Percentiles rank a stretch among this genome's conserved stretches.
phyloP scores from a whole-genome alignment of 2,329 filamentous ascomycete species.

The Calonectria ilicicola region DNA sequence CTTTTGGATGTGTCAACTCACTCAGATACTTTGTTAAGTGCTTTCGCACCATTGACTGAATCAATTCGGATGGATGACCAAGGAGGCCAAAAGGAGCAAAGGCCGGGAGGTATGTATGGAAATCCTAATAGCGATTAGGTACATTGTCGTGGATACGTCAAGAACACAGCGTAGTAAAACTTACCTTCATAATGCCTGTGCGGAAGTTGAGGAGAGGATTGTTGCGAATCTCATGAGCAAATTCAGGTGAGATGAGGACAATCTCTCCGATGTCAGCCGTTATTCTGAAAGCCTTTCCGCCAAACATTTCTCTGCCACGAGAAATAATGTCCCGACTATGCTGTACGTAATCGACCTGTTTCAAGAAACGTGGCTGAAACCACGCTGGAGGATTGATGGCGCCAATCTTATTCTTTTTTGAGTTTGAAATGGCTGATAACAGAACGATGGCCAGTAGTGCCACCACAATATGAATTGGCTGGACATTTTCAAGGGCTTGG shows the following conservation, averaged over 20 bases:
- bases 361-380: not conserved
- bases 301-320: not conserved
- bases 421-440: not conserved
- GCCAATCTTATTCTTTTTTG: not conserved
- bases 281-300: not conserved
- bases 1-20: not conserved
- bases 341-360: not conserved
- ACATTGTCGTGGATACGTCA: not conserved
- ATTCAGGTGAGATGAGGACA: not conserved
- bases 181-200: not conserved
- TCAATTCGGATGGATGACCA: not conserved
- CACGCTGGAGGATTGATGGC: not conserved
- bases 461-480: not conserved
- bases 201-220: not conserved
- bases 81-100: not conserved
- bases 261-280: not conserved
- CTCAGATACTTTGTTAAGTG: not conserved
- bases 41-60: not conserved
- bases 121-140: not conserved
- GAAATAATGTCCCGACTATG: not conserved
- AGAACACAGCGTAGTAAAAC: no score
- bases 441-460: not conserved
- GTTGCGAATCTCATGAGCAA: not conserved
- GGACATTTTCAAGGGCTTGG: not conserved
- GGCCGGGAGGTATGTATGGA: not conserved